These are phyloP conservation scores for Hypoxylon trugodes DNA, from an alignment of 495 filamentous ascomycete genomes.

Conservation along the genomic window DNA sequence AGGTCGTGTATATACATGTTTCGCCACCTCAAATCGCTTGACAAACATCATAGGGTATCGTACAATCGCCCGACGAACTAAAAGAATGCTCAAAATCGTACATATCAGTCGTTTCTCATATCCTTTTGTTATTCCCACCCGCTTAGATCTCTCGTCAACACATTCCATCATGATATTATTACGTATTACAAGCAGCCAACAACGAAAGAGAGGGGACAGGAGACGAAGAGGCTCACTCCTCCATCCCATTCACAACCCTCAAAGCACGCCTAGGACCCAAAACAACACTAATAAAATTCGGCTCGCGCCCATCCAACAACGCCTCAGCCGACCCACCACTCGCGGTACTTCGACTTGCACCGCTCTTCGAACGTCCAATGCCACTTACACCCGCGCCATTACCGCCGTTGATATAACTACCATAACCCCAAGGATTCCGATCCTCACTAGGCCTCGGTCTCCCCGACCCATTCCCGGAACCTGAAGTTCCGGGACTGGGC, in stretches of 20 bases:
- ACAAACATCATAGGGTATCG: conserved; percentile 16
- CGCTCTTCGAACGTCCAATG: conserved; percentile 42
- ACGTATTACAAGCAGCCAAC: conserved; percentile 6
- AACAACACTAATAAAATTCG: conserved; percentile 77
- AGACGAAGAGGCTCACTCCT: conserved; percentile 28
- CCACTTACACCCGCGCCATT: conserved; percentile 6
- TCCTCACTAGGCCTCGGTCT: conserved; percentile 32
- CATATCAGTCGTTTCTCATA: conserved; percentile 4
- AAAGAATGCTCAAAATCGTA: not conserved
- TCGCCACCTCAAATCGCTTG: not conserved
- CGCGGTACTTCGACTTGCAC: conserved; percentile 47
- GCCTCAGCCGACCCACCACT: conserved; percentile 58
- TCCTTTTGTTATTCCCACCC: not conserved
- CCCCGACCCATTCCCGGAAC: conserved; percentile 22
- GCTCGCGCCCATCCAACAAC: conserved; percentile 69
- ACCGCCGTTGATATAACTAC: conserved; percentile 7
- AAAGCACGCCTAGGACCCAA: conserved; percentile 76
- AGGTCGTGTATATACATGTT: not conserved
- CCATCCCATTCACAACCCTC: conserved; percentile 71
- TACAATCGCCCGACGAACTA: conserved; percentile 12
- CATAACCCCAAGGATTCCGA: conserved; percentile 23
- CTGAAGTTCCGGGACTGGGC: conserved; percentile 34
- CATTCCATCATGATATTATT: not conserved
- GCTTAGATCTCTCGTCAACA: not conserved
- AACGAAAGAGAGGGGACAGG: not conserved